phyloP scores from a whole-genome alignment of 306 rosid genomes.

The Prunus mongolica region DNA sequence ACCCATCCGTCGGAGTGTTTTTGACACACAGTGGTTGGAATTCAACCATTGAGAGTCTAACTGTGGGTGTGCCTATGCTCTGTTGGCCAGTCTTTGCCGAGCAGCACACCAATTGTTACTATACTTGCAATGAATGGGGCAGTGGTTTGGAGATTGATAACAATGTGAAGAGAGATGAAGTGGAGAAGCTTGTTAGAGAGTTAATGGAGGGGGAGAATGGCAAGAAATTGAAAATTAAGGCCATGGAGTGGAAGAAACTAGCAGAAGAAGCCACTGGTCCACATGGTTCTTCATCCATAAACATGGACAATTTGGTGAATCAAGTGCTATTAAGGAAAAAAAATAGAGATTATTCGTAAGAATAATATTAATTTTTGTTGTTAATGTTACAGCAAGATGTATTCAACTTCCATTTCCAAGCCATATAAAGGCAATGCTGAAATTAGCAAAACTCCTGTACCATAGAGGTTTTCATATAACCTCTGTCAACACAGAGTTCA shows the following conservation, averaged over 20 bases:
- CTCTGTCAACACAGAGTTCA: too few species aligned
- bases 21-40: constrained; percentile 27
- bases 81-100: constrained; percentile 13
- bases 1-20: constrained; percentile 10
- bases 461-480: too few species aligned
- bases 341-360: neutral
- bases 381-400: too few species aligned
- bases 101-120: neutral
- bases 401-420: too few species aligned
- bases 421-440: too few species aligned
- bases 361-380: too few species aligned
- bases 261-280: neutral
- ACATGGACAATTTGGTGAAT: neutral
- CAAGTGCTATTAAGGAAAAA: neutral
- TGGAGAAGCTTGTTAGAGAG: constrained; percentile 12
- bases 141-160: constrained; percentile 14
- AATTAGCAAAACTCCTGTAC: too few species aligned
- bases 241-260: neutral
- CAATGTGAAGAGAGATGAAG: constrained; percentile 17
- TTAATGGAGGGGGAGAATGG: constrained; percentile 9
- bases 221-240: neutral
- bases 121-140: constrained; percentile 1
- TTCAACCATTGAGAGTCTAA: constrained; percentile 15
- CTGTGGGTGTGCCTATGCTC: constrained; percentile 19
- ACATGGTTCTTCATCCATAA: neutral